A percentile compares a stretch with the other conserved stretches of the same genome.
Evolutionary conservation across 441 rosid genomes (phyloP).

Genomic region (Capsella rubella): DNA sequence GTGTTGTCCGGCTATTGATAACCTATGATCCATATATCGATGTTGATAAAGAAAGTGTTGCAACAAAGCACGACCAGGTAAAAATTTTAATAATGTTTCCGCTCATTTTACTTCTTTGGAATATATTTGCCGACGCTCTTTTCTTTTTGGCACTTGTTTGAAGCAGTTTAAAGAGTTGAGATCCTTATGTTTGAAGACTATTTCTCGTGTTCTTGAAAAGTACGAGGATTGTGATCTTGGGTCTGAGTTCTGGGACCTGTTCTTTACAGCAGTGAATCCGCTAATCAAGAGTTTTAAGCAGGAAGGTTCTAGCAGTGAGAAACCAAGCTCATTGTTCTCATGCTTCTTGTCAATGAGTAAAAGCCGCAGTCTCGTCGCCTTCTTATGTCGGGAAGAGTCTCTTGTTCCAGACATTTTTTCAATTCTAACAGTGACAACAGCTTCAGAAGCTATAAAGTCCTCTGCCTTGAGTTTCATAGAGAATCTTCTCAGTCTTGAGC

Average conservation of each 20-base stretch:
- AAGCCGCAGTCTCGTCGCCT: conserved; percentile 64
- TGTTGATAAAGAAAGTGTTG: conserved; percentile 44
- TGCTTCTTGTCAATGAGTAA: conserved; percentile 94
- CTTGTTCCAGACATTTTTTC: conserved; percentile 81
- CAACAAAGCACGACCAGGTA: conserved; percentile 55
- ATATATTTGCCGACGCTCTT: neutral
- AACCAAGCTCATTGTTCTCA: conserved; percentile 85
- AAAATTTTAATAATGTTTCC: conserved; percentile 20
- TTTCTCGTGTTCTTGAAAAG: conserved; percentile 73
- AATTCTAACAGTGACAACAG: conserved; percentile 68
- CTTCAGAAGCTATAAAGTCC: conserved; percentile 76
- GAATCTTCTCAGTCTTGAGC: conserved; percentile 78
- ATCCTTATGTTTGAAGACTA: conserved; percentile 78
- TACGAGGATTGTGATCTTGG: conserved; percentile 83
- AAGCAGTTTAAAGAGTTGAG: conserved; percentile 85
- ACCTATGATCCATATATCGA: conserved; percentile 60
- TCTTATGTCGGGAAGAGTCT: conserved; percentile 66
- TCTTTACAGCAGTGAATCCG: conserved; percentile 77
- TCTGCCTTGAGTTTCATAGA: conserved; percentile 73
- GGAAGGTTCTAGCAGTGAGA: conserved; percentile 95
- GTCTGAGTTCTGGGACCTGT: conserved; percentile 80
- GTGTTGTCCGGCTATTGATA: conserved; percentile 72
- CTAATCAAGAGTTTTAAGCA: conserved; percentile 80
- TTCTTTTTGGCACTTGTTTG: conserved; percentile 43
- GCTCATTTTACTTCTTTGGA: neutral